Conservation (phyloP, 2,329 filamentous ascomycete genomes). For the Periconia digitata region DNA sequence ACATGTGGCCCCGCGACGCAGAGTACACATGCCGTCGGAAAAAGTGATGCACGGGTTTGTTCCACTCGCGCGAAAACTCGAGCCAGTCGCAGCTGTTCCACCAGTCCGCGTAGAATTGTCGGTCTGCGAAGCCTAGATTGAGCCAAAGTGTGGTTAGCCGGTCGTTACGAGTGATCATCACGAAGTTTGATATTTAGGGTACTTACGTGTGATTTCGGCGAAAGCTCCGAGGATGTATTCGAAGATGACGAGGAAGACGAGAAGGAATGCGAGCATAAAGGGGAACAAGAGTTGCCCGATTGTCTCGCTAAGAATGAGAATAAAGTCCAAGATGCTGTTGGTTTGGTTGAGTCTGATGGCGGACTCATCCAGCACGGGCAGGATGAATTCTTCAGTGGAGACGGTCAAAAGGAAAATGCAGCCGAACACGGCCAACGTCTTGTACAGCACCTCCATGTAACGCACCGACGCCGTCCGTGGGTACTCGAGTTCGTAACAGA, state of each 20-base stretch:
- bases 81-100: constrained; percentile 83
- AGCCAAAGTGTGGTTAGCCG: constrained; percentile 12
- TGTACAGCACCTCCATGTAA: constrained; percentile 80
- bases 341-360: constrained; percentile 54
- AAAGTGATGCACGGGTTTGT: constrained; percentile 95
- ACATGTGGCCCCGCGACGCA: constrained; percentile 75
- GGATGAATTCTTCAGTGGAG: constrained; percentile 91
- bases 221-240: constrained; percentile 95
- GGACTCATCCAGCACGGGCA: constrained; percentile 81
- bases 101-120: constrained; percentile 85
- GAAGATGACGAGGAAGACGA: constrained; percentile 97
- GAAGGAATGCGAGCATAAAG: constrained; percentile 92
- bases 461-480: constrained; percentile 75
- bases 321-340: constrained; percentile 62
- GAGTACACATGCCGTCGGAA: constrained; percentile 92
- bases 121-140: constrained; percentile 73
- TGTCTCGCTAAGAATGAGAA: constrained; percentile 82
- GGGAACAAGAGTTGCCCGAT: constrained; percentile 92
- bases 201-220: constrained; percentile 77
- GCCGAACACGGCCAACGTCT: constrained; percentile 86
- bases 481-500: constrained; percentile 98
- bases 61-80: constrained; percentile 94
- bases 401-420: constrained; percentile 94
- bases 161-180: not conserved
- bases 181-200: not conserved